Evolutionary conservation across 2,329 filamentous ascomycete genomes (phyloP), one percentile per base, ranked within the genome.

Genomic region (Aspergillus pseudonomiae): DNA sequence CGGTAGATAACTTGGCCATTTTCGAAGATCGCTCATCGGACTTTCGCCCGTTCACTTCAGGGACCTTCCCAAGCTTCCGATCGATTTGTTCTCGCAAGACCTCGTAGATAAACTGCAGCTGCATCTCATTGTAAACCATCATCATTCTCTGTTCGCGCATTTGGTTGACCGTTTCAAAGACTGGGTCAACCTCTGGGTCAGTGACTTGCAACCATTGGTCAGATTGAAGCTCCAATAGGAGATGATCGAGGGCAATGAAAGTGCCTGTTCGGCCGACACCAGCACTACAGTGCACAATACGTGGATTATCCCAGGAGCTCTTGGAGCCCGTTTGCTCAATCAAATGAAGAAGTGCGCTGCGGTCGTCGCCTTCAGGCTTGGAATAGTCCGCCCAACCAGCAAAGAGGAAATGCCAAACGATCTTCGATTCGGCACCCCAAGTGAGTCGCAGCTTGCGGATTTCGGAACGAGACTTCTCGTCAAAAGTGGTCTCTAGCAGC

Each of bases 241-340:
- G 86, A 77, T 96, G 93, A 78, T 98, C 95, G n/a, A 99, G 85
- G 1, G 93, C 91, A 72, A 99, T 97, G 75, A 98, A 99, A 0
- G 95, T 98, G 39, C 95, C 95, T 9, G 92, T 96, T 61, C 95
- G 88, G 14, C 95, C 95, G 16, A 99, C 94, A 45, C 95, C 95
- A 9, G 95, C 95, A 74, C 92, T 96, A 81, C 91, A 94, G 78
- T 94, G 91, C 12, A 93, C 86, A 63, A 98, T 89, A 61, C 94
- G 89, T 5, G 94, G 92, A 71, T 91, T 93, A 26, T 83, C 77
- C 7, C 82, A 67, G 9, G 80, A 80, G 32, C 73, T 76, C 67
- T 82, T 82, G 53, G 75, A 78, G 21, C 78, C 79, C 3, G 81
- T 81, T 30, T 80, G 65, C 26, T 78, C 79, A 67, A 87, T 85